Evolutionary conservation across 78 protist genomes (phyloP).

Genomic region (Dictyostelium firmibasis): DNA sequence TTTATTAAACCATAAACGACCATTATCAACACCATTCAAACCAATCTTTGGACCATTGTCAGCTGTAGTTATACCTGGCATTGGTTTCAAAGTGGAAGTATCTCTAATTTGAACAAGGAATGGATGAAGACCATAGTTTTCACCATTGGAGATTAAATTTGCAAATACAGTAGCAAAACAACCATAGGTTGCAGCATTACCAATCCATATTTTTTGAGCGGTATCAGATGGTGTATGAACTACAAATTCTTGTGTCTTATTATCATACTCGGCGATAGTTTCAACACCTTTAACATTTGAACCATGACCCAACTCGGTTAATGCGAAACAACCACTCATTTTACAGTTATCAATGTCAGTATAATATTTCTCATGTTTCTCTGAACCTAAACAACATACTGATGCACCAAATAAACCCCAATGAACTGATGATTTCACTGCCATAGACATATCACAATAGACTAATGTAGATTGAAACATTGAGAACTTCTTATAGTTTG

Average conservation of each 20-base stretch:
- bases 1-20: slow-evolving; percentile 78
- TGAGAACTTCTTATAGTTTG: slow-evolving; percentile 21
- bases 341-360: neutral
- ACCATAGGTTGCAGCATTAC: slow-evolving; percentile 70
- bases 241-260: slow-evolving; percentile 42
- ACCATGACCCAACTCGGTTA: slow-evolving; percentile 76
- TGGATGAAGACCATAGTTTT: slow-evolving; percentile 83
- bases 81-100: slow-evolving; percentile 12
- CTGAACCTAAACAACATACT: slow-evolving; percentile 70
- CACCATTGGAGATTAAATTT: slow-evolving; percentile 39
- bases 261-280: slow-evolving; percentile 83
- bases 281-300: slow-evolving; percentile 85
- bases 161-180: slow-evolving; percentile 73
- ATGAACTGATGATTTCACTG: slow-evolving; percentile 83
- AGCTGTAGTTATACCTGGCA: slow-evolving; percentile 69
- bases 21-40: slow-evolving; percentile 86
- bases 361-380: slow-evolving; percentile 41
- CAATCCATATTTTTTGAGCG: slow-evolving; percentile 88
- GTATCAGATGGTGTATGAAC: slow-evolving; percentile 66
- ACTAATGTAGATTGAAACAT: slow-evolving; percentile 51
- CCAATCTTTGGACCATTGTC: slow-evolving; percentile 86
- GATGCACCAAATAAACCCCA: slow-evolving; percentile 82
- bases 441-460: slow-evolving; percentile 53
- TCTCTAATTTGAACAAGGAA: slow-evolving; percentile 80
- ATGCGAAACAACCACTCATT: slow-evolving; percentile 73